Base-by-base conservation (phyloP, 345 rosid genomes). In the Pseudoturritis turrita region DNA sequence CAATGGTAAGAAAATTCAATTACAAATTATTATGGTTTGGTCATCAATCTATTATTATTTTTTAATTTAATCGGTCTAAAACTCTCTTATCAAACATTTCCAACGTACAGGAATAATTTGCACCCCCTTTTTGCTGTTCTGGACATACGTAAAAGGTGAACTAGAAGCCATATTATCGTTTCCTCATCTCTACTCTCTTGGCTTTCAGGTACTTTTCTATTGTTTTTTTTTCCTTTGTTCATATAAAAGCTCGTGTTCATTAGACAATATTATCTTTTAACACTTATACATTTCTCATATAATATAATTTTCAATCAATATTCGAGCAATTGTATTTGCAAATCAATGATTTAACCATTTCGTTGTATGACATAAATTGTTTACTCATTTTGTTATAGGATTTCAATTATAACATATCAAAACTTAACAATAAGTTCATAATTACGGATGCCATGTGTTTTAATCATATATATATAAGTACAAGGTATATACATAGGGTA, bases 141-240 rank as follows among this genome's bases (percentile, higher is more conserved):
- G 90, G 96, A 84, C 89, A 35, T 77, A 65, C 70, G 9, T 83
- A 23, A 82, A 74, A 62, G 92, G 96, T 10, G 96, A 89, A 66
- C 59, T 87, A 44, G 67, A 47, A 77, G 82, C 62, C 66, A 70
- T 80, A 43, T 64, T 82, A 79, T 65, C 75, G 23, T 87, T 89
- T 60, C 87, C 87, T 15, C 47, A 84, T 78, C 78, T 89, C 64
- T 70, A 71, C 74, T 65, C 87, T 15, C 68, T 69, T 8, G 90
- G 90, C 26, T 89, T 89, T 70, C 82, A 84, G 90, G 96, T 88
- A 59, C 49, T 39, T 5, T 36, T 4, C 23, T 56, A 10, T 52
- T 3, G 2, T 14, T 13, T 52, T 13, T 52, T 52, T 23, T 7
- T 51, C 13, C 12, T 3, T 28, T 28, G 8, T 53, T 53, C 14